Base-by-base conservation (phyloP, 2,329 filamentous ascomycete genomes). In the Tricladium varicosporioides region DNA sequence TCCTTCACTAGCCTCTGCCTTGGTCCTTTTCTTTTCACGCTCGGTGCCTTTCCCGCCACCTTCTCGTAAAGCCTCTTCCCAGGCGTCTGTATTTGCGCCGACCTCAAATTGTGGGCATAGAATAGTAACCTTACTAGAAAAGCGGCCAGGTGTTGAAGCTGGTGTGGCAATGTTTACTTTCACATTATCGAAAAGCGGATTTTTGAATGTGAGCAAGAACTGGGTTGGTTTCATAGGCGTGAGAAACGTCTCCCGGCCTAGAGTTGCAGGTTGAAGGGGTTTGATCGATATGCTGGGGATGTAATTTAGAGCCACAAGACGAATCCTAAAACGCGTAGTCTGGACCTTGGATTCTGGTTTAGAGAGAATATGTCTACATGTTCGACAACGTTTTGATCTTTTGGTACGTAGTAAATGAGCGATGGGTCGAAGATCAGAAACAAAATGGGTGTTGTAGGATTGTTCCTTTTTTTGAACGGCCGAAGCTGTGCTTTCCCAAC, bases 91-190 rank as follows among this genome's bases (percentile, higher is more conserved):
- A 72, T 96, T 97, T 57, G 93, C 91, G 61, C 92, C 93, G 46
- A 99, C 87, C 49, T 94, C 90, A 71, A 99, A 97, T 66, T 96
- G 86, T 0, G 94, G 94, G 68, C 93, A 99, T 1, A 99, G 80
- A 13, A 99, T 87, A 0, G 94, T 99, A 58, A 99, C 91, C 66
- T 84, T 88, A 55, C 87, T 89, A 1, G 83, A 80, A 66, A 92
- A 89, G 8, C 85, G 81, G 3, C 91, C 91, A 0, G 91, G 90
- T 0, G 91, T 95, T 9, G 81, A 81, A 19, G 87, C 83, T 0
- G 93, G 91, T 0, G 92, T 95, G 4, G 92, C 93, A 7, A 99
- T 82, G 0, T 88, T 93, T 56, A 99, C 87, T 58, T 88, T 88
- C 63, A 99, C 87, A 18, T 84, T 82, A 64, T 99, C 94, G 73